phyloP scores from a whole-genome alignment of 805 yeast species.

The Zygosaccharomyces bailii region DNA sequence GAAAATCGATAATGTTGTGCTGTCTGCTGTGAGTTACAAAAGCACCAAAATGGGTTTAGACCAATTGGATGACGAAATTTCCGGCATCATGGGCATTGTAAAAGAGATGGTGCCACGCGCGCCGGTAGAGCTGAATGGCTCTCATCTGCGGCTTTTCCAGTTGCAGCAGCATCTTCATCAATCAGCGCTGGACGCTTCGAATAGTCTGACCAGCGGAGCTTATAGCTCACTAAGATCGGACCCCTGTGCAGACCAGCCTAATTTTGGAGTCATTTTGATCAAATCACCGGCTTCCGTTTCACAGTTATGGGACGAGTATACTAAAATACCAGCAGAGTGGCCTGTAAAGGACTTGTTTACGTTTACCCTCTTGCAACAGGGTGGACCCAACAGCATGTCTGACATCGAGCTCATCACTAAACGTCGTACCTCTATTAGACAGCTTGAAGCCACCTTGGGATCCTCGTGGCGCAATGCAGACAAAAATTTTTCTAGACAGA shows the following conservation, averaged over 20 bases:
- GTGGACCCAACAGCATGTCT: constrained; percentile 12
- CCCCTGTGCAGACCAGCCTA: constrained; percentile 25
- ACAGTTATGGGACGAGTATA: constrained; percentile 33
- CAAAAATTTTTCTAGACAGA: constrained; percentile 33
- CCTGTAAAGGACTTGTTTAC: constrained; percentile 24
- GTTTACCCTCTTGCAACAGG: constrained; percentile 20
- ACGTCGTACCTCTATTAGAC: constrained; percentile 25
- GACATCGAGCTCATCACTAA: constrained; percentile 19
- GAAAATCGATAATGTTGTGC: constrained; percentile 18
- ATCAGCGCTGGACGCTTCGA: constrained; percentile 1
- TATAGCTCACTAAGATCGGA: constrained; percentile 10
- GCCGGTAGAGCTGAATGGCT: background rate
- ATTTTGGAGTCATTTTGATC: constrained; percentile 30
- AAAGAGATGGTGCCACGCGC: constrained; percentile 4
- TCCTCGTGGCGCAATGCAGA: constrained; percentile 32
- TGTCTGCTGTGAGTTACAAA: constrained; percentile 5
- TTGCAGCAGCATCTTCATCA: background rate
- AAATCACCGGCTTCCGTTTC: constrained; percentile 30
- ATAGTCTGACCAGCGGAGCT: background rate
- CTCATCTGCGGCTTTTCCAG: background rate
- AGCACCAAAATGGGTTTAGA: constrained; percentile 7
- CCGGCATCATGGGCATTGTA: constrained; percentile 5
- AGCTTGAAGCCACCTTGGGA: constrained; percentile 27
- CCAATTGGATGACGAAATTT: constrained; percentile 9
- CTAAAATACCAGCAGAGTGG: constrained; percentile 30